phyloP scores from a whole-genome alignment of 768 basidiomycete genomes.

The Trametes maxima region DNA sequence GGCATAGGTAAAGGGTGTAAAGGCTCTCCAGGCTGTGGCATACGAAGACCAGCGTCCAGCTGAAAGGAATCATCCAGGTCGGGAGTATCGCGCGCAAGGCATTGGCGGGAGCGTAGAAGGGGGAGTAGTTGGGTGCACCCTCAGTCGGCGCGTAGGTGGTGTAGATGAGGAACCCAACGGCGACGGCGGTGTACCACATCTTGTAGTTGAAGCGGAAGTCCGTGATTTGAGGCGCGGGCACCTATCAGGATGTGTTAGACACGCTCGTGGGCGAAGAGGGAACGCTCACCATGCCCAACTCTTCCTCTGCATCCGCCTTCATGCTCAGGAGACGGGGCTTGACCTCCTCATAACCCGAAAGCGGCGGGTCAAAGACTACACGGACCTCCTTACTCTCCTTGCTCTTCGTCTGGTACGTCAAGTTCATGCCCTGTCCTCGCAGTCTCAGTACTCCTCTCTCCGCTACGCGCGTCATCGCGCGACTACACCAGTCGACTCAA shows the following conservation, averaged over 20 bases:
- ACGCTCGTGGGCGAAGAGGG: neutral
- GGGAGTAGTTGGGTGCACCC: constrained; percentile 23
- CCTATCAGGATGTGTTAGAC: constrained; percentile 40
- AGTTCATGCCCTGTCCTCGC: constrained; percentile 62
- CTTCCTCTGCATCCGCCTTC: constrained; percentile 80
- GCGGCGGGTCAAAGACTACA: constrained; percentile 69
- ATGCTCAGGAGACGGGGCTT: constrained; percentile 78
- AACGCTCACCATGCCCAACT: constrained; percentile 70
- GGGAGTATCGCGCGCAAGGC: constrained; percentile 21
- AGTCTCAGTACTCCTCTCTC: neutral
- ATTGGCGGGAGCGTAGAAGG: constrained; percentile 27
- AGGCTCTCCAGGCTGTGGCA: constrained; percentile 50
- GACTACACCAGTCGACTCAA: neutral
- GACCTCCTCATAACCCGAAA: constrained; percentile 77
- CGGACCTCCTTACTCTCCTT: constrained; percentile 47
- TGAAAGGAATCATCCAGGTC: constrained; percentile 29
- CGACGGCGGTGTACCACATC: constrained; percentile 28
- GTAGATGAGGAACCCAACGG: constrained; percentile 39
- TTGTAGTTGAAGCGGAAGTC: constrained; percentile 51
- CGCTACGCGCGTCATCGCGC: neutral
- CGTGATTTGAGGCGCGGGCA: constrained; percentile 61
- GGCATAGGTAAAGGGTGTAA: constrained; percentile 51
- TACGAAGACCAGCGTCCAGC: constrained; percentile 38
- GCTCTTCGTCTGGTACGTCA: constrained; percentile 59
- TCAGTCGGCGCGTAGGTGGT: constrained; percentile 32